Base-by-base conservation (phyloP, 2,329 filamentous ascomycete species). In the Eutypa lata region DNA sequence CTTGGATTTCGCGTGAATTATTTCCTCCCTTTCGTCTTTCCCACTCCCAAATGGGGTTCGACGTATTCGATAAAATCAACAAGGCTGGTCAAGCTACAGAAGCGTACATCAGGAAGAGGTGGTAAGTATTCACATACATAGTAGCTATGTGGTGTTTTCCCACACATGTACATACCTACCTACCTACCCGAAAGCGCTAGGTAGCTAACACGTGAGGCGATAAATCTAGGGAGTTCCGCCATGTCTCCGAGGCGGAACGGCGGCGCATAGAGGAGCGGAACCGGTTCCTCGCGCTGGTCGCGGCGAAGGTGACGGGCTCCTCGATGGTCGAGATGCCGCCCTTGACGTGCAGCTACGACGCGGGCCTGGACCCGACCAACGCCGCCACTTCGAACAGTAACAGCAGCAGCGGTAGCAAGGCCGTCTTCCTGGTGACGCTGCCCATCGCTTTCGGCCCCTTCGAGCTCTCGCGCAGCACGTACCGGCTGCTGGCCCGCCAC, bases 361-460 rank as follows among this genome's bases (percentile, higher is more conserved):
- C 57, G 26, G 10, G 10, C 26, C 26, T 5, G 26, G 26, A 31
- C 26, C 26, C 26, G 26, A 31, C 26, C 26, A 31, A 31, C 26
- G 6, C 6, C 26, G 26, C 26, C 26, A 31, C 26, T 5, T 10
- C 26, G 13, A 18, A 38, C n/a, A 7, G n/a, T 6, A 14, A 16
- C 35, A 16, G 16, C 35, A 6, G 13, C 13, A 6, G 13, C 2
- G 26, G 50, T 31, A 54, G 59, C 24, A 59, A 51, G 45, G 65
- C 65, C 13, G 65, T 66, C 49, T 60, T 68, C 31, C 53, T 67
- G 14, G 57, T 65, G n/a, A 67, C 62, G 35, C 61, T 55, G 40
- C 61, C 61, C 33, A 66, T 67, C 54, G 59, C 61, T 33, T 65
- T 65, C 43, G 64, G 64, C 33, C 54, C 46, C 33, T 63, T 68